phyloP scores from a whole-genome alignment of 2,329 filamentous ascomycete genomes.

The Hypoxylon sp. region DNA sequence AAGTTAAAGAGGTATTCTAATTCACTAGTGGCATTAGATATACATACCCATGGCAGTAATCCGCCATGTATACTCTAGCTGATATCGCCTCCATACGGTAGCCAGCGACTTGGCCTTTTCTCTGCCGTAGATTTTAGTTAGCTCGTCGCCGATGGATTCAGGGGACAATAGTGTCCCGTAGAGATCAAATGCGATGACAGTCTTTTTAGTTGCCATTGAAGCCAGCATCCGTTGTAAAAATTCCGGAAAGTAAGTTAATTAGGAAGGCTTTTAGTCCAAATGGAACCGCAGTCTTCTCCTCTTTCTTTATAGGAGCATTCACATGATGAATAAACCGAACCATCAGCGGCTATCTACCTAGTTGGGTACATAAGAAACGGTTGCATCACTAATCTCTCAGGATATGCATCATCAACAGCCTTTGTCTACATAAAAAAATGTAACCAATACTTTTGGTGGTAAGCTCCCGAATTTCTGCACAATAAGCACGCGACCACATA shows the following conservation, averaged over 20 bases:
- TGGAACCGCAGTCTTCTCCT: too few relatives aligned
- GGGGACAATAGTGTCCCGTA: constrained; percentile 80
- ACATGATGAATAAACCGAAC: too few relatives aligned
- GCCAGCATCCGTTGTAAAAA: neutral
- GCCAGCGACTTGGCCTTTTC: constrained; percentile 66
- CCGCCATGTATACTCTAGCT: constrained; percentile 81
- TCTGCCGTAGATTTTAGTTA: constrained; percentile 65
- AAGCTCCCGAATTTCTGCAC: too few relatives aligned
- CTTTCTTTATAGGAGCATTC: too few relatives aligned
- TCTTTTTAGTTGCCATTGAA: constrained; percentile 36
- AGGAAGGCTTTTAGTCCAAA: too few relatives aligned
- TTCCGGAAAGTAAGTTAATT: constrained; percentile 29
- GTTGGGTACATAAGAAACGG: too few relatives aligned
- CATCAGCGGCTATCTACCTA: too few relatives aligned
- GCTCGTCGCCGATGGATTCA: constrained; percentile 68
- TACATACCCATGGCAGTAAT: constrained; percentile 77
- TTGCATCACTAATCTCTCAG: too few relatives aligned
- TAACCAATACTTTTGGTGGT: too few relatives aligned
- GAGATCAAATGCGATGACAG: constrained; percentile 74
- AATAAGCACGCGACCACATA: too few relatives aligned
- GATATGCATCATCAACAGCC: too few relatives aligned
- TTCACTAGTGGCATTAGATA: constrained; percentile 39
- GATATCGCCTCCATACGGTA: constrained; percentile 70
- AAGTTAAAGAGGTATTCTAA: constrained; percentile 13
- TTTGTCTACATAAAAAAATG: too few relatives aligned